Evolutionary conservation across 805 yeast species (phyloP), one percentile per base, ranked within the genome.

Genomic region (Jamesozyma piceae): DNA sequence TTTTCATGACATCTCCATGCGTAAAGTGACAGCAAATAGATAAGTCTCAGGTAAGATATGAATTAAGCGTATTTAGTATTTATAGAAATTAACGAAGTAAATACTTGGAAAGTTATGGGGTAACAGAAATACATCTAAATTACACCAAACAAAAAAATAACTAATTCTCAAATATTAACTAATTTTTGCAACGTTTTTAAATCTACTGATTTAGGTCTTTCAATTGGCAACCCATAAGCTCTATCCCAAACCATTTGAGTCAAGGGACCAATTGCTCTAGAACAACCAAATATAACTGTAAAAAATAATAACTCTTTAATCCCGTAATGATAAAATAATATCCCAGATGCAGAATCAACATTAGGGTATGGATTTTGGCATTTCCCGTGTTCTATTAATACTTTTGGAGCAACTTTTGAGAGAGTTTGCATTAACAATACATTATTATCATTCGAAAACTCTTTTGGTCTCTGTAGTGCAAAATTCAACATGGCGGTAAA

Each of bases 321-420:
- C 36, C 92, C 92, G 67, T 82, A 82, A 71, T 83, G 83, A 60
- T 80, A 78, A 68, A 83, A 80, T 50, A 83, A 67, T 38, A 82
- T 82, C 52, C 92, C 92, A 18, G 86, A 78, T 54, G 79, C 75
- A 35, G 88, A 78, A 66, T 83, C 92, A 49, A 83, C 92, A 61
- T 83, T 83, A 48, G 92, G 92, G 73, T 73, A 80, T 49, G 92
- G 92, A 71, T 83, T 83, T 71, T 81, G 79, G 60, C 89, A 81
- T 72, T 83, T 83, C 46, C 92, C 90, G 66, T 83, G 90, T 66
- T 78, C 66, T 50, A 75, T 77, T 57, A 83, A 69, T 35, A 83
- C 89, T 46, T 72, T 75, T 43, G 92, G 90, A 28, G 88, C 90
- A 47, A 82, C 73, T 54, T 76, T 71, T 57, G 80, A 78, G 45